phyloP scores from a whole-genome alignment of 345 rosid genomes.

The Syzygium aqueum region DNA sequence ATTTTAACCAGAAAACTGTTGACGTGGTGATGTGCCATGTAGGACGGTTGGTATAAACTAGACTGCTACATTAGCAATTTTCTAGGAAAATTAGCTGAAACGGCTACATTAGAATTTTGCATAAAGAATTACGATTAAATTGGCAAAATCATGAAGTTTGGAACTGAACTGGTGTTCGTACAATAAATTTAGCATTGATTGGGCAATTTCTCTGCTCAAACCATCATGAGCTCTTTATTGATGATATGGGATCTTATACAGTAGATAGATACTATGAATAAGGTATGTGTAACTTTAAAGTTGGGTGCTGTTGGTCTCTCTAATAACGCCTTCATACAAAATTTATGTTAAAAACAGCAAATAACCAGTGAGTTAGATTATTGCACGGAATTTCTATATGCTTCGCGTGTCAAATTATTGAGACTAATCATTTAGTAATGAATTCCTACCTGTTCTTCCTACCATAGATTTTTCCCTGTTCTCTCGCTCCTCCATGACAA shows the following conservation, averaged over 20 bases:
- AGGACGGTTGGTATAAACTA: fast-evolving
- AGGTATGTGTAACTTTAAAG: not conserved
- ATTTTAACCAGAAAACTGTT: not conserved
- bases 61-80: fast-evolving
- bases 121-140: too few relatives aligned
- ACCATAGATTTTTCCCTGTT: not conserved
- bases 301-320: not conserved
- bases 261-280: not conserved
- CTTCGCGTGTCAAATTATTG: not conserved
- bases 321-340: not conserved
- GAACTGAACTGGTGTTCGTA: fast-evolving
- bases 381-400: not conserved
- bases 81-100: fast-evolving
- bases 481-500: not conserved
- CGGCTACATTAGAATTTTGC: not conserved
- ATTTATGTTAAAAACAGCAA: not conserved
- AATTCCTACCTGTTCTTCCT: not conserved
- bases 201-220: not conserved
- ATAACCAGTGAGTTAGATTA: not conserved
- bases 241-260: not conserved
- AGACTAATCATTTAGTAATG: not conserved
- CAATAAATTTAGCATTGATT: not conserved
- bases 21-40: fast-evolving
- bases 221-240: not conserved
- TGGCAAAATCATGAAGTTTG: fast-evolving